These are phyloP conservation scores for Diaporthe helianthi DNA, from an alignment of 2,329 filamentous ascomycete genomes.

Conservation along the genomic window DNA sequence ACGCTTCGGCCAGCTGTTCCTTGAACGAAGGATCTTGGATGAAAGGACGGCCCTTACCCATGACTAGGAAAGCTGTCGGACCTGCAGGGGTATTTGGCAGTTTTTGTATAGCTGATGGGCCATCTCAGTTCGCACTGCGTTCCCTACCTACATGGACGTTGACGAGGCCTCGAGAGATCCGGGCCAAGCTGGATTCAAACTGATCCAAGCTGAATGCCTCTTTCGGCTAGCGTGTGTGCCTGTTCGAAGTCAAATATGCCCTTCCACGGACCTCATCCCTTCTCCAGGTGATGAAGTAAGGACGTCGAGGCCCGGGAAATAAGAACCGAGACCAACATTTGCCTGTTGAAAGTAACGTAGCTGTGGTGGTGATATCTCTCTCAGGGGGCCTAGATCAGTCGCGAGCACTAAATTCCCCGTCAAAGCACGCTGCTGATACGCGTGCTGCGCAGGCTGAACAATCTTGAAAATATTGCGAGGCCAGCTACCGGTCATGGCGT, in stretches of 20 bases:
- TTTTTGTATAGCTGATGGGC: constrained; percentile 3
- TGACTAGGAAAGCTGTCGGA: not conserved
- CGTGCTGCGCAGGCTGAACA: constrained; percentile 3
- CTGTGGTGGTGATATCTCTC: not conserved
- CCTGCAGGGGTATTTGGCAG: constrained; percentile 8
- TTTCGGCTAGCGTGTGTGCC: constrained; percentile 14
- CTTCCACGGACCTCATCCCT: not conserved
- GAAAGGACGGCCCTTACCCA: constrained; percentile 17
- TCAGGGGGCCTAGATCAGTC: not conserved
- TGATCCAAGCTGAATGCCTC: constrained; percentile 8
- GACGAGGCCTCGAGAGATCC: not conserved
- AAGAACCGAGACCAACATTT: not conserved
- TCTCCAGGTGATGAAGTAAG: not conserved
- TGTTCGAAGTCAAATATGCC: constrained; percentile 7
- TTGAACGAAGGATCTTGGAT: constrained; percentile 16
- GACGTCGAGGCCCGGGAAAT: not conserved
- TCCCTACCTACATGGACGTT: not conserved
- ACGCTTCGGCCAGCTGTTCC: constrained; percentile 15
- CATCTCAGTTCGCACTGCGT: constrained; percentile 20
- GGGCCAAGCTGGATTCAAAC: not conserved
- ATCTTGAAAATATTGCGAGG: constrained; percentile 15
- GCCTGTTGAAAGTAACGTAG: not conserved
- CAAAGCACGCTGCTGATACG: not conserved
- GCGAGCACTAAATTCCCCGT: not conserved
- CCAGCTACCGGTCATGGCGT: constrained; percentile 2